phyloP scores from a whole-genome alignment of 352 stramenopile genomes.

The Lagenidium giganteum region DNA sequence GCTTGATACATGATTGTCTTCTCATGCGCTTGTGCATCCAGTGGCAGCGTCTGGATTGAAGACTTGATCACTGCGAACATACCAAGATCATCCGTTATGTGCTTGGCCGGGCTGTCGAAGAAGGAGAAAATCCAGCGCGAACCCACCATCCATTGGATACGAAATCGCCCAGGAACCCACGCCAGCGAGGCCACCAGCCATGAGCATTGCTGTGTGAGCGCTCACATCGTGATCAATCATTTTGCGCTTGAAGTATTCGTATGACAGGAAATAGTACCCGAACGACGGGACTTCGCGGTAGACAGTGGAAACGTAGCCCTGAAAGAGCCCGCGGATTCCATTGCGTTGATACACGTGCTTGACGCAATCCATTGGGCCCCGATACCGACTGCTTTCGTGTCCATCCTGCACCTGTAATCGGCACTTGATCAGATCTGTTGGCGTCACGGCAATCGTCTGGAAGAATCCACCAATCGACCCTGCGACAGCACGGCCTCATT shows the following conservation, averaged over 20 bases:
- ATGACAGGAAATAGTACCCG: constrained; percentile 79
- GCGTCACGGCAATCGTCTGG: constrained; percentile 68
- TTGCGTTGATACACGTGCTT: constrained; percentile 61
- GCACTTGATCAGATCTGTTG: constrained; percentile 83
- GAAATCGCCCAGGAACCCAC: constrained; percentile 78
- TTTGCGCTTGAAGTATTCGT: constrained; percentile 72
- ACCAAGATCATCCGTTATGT: neutral
- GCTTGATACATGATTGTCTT: constrained; percentile 71
- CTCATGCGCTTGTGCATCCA: constrained; percentile 46
- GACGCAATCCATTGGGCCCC: constrained; percentile 67
- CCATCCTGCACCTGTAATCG: constrained; percentile 76
- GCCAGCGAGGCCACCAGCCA: constrained; percentile 63
- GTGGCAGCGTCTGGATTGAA: constrained; percentile 73
- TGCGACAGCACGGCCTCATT: neutral
- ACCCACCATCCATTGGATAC: constrained; percentile 75
- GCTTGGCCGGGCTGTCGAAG: neutral
- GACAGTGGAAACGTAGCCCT: constrained; percentile 68
- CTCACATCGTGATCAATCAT: constrained; percentile 56
- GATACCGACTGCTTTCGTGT: constrained; percentile 51
- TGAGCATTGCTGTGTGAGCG: constrained; percentile 71
- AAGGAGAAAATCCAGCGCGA: neutral
- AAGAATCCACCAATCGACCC: constrained; percentile 68
- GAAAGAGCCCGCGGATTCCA: constrained; percentile 59
- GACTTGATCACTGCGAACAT: constrained; percentile 78
- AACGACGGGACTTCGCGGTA: constrained; percentile 77